A percentile compares a stretch with the other conserved stretches of the same genome.
Evolutionary conservation across 306 rosid genomes (phyloP).

Genomic region (Casuarina glauca): DNA sequence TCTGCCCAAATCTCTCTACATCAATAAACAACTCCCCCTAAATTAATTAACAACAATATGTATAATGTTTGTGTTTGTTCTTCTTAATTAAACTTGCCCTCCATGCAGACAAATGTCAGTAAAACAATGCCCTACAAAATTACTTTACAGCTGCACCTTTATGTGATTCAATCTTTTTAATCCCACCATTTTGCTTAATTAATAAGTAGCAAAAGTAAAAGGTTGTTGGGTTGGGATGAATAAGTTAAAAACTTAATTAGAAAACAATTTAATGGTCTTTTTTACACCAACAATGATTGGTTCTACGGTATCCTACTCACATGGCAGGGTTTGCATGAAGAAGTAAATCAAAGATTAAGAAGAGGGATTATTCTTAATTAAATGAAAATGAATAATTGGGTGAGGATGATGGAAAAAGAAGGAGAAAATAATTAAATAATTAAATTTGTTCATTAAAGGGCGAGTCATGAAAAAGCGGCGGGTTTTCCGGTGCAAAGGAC

Average conservation of each 20-base stretch:
- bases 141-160: slow-evolving; percentile 32
- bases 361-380: background rate
- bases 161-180: background rate
- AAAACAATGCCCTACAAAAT: slow-evolving; percentile 6
- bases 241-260: background rate
- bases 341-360: background rate
- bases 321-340: background rate
- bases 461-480: slow-evolving; percentile 83
- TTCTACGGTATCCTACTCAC: background rate
- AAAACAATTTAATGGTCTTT: background rate
- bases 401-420: background rate
- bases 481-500: slow-evolving; percentile 83
- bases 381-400: background rate
- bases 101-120: background rate
- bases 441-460: slow-evolving; percentile 30
- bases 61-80: too few species aligned
- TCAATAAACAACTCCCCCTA: slow-evolving; percentile 26
- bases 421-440: background rate
- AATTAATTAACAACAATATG: too few species aligned
- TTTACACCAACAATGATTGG: too few species aligned
- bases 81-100: background rate
- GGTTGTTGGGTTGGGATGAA: too few species aligned
- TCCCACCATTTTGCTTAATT: background rate
- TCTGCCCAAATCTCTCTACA: slow-evolving; percentile 55
- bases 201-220: background rate